Percentiles rank a stretch among this genome's conserved stretches.
These are phyloP conservation scores for Miscanthus lutarioriparius DNA, from an alignment of 176 grass and related monocot genomes.

Conservation along the genomic window DNA sequence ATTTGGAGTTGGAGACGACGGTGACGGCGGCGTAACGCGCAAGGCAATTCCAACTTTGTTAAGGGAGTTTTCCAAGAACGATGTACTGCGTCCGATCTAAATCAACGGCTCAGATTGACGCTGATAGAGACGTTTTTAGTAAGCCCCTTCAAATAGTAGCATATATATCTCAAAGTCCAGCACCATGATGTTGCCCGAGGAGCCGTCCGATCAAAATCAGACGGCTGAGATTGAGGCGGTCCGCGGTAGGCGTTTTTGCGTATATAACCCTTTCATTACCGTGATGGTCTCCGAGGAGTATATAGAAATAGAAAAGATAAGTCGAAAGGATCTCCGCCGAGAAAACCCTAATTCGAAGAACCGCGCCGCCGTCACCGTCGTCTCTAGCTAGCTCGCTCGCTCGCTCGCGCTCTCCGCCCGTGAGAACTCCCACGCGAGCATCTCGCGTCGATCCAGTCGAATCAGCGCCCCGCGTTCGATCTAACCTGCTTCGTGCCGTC, in stretches of 20 bases:
- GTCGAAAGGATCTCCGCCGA: not conserved
- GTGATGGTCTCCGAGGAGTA: not conserved
- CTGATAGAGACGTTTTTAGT: not conserved
- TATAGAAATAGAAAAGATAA: not conserved
- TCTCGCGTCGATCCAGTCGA: not conserved
- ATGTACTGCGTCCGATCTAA: not conserved
- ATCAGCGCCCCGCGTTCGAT: not conserved
- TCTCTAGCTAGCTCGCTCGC: not conserved
- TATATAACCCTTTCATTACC: not conserved
- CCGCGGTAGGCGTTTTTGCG: not conserved
- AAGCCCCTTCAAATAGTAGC: not conserved
- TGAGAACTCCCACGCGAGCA: not conserved
- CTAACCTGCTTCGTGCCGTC: not conserved
- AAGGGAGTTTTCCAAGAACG: not conserved
- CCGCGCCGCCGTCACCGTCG: constrained; percentile 2
- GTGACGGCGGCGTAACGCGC: not conserved
- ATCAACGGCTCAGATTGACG: not conserved
- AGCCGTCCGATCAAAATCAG: not conserved
- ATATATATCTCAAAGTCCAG: not conserved
- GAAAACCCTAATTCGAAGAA: constrained; percentile 20
- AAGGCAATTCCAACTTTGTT: not conserved
- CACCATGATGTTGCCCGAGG: not conserved
- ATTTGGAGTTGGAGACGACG: too few species aligned
- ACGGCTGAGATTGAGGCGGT: not conserved
- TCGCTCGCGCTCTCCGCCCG: not conserved